Evolutionary conservation across 1,284 basidiomycete genomes (phyloP), one percentile per base, ranked within the genome.

Genomic region (Trichosporon sp.): DNA sequence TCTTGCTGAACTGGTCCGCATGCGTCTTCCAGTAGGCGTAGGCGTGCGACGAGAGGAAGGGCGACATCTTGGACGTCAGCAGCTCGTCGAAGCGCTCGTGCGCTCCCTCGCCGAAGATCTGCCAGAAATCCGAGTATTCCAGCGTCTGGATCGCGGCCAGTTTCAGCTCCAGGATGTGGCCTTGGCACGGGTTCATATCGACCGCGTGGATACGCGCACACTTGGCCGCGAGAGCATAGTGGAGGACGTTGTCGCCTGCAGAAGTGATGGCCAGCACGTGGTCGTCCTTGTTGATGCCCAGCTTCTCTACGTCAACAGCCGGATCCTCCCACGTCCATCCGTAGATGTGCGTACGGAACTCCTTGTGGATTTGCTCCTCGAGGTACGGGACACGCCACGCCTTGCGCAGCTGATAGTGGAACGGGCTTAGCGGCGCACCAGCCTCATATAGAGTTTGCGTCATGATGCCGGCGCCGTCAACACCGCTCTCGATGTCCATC

Each of bases 221-320:
- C 59, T 84, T 78, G 5, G 86, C 87, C 1, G 84, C 84, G 57
- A 89, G 86, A 5, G 89, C 89, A 71, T 92, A 92, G 78, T 92
- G 90, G 44, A 92, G 81, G 1, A 88, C 88, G 73, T 92, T 92
- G 78, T 91, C 90, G 0, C 90, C 90, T 0, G 89, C 90, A 60
- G 86, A 88, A 1, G 90, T 91, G 72, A 91, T 90, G 23, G 88
- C 86, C 2, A 92, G 83, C 69, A 92, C 84, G 13, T 87, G 85
- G 78, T 91, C 89, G 8, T 87, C 83, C 37, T 81, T 79, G 32
- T 84, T 84, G 64, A 91, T 78, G 21, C 86, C 74, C 13, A 91
- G 81, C 73, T 87, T 83, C 70, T 85, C 83, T 83, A 92, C 88
- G 72, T 92, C 90, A 67, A 88, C 88, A 14, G 85, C 83, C 0